Conservation (phyloP, 73 alveolate species). For the Symbiodinium pilosum region DNA sequence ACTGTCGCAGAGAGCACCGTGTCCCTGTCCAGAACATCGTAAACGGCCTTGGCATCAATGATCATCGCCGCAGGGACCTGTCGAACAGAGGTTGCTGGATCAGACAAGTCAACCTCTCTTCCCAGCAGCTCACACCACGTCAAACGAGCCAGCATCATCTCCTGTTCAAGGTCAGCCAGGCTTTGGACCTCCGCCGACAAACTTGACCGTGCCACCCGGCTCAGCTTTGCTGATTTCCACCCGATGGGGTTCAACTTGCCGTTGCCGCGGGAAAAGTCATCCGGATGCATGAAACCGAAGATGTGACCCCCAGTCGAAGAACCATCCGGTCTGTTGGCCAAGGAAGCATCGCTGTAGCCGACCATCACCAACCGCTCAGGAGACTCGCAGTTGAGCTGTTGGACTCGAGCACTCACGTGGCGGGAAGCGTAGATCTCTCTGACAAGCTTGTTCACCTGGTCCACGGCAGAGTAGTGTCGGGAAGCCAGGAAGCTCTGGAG, state of each 20-base stretch:
- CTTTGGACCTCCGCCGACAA: not conserved
- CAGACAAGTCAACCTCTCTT: not conserved
- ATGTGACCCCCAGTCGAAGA: not conserved
- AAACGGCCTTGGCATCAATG: constrained; percentile 21
- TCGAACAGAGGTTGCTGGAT: not conserved
- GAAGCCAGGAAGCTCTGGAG: not conserved
- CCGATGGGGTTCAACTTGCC: not conserved
- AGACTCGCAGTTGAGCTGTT: not conserved
- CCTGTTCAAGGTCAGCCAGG: not conserved
- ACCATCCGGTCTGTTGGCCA: not conserved
- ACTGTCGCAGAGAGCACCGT: not conserved
- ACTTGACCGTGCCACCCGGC: not conserved
- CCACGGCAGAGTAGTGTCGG: not conserved
- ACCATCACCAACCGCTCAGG: not conserved
- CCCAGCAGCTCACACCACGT: not conserved
- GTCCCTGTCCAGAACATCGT: not conserved
- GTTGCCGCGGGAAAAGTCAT: not conserved
- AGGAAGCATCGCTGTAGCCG: not conserved
- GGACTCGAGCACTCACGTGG: not conserved
- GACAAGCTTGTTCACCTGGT: not conserved
- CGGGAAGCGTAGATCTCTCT: not conserved
- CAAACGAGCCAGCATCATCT: not conserved
- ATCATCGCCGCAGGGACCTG: not conserved
- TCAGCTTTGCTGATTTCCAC: not conserved
- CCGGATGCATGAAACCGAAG: not conserved